Evolutionary conservation across 441 rosid species (phyloP), one percentile per base, ranked within the genome.

Genomic region (Gossypium davidsonii): DNA sequence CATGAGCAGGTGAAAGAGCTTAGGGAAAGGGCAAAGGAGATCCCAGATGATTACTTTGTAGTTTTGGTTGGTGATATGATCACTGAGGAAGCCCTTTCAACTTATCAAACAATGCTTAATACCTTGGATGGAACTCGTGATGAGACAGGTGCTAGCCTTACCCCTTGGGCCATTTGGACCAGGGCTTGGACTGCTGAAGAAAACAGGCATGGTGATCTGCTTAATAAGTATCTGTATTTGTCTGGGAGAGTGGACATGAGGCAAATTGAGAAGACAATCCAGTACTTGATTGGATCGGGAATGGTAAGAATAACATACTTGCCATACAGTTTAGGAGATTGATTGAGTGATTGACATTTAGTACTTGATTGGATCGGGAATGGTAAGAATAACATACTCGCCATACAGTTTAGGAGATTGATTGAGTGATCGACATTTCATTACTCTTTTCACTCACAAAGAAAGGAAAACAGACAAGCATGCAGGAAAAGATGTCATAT

Each of bases 101-200:
- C 95, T 73, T 94, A 94, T 74, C 97, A 94, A 78, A 88, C 97
- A 8, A 92, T 91, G 95, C 72, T 94, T 70, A 91, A 94, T 75
- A 90, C 97, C 71, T 73, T 87, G 60, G 98, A 93, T 76, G 98
- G 94, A 23, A 92, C 88, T 48, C 80, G 97, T 28, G 98, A 93
- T 84, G 98, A 94, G 76, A 94, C 96, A 0, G 97, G 97, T 18
- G 95, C 95, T 15, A 91, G 98, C 80, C 93, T 59, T 39, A 87
- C 87, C 69, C 67, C 98, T 55, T 94, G 98, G 98, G 98, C 98
- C 55, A 67, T 84, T 65, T 94, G 98, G 98, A 91, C 91, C 0
- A 87, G 98, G 80, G 97, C 96, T 44, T 91, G 98, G 97, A 88
- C 97, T 23, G 98, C 96, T 11, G 98, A 94, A 82, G 98, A 94